phyloP scores from a whole-genome alignment of 495 filamentous ascomycete genomes.

The Acidomyces sp. region DNA sequence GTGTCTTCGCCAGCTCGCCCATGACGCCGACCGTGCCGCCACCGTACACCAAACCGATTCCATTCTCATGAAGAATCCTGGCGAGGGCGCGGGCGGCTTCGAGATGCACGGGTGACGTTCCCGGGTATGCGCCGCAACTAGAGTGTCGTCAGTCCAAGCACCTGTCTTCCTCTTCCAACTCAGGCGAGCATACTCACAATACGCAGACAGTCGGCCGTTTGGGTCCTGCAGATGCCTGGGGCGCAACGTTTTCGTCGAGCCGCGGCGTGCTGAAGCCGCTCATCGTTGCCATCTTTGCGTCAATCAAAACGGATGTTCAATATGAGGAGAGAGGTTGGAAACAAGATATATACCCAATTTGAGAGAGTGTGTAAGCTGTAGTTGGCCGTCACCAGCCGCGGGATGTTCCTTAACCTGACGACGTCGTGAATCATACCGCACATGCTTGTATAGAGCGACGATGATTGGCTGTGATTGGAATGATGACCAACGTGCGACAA shows the following conservation, averaged over 20 bases:
- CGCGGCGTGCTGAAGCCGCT: not conserved
- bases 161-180: too few species aligned
- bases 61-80: slow-evolving; percentile 53
- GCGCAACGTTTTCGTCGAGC: not conserved
- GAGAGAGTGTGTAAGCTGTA: too few species aligned
- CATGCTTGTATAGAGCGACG: not conserved
- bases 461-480: slow-evolving; percentile 2
- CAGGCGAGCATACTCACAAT: slow-evolving; percentile 3
- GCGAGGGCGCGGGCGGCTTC: slow-evolving; percentile 71
- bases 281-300: not conserved
- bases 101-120: slow-evolving; percentile 53
- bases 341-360: too few species aligned
- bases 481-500: too few species aligned
- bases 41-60: slow-evolving; percentile 78
- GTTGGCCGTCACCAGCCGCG: too few species aligned
- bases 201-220: slow-evolving; percentile 2
- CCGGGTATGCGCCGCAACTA: slow-evolving; percentile 62
- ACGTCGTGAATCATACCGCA: too few species aligned
- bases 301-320: too few species aligned
- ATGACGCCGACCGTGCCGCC: slow-evolving; percentile 90
- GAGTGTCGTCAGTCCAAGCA: not conserved
- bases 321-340: too few species aligned
- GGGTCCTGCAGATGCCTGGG: not conserved
- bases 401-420: too few species aligned
- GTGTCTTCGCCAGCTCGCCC: slow-evolving; percentile 78